phyloP scores from a whole-genome alignment of 192 early-diverging fungal species.

The Backusella macrospora region DNA sequence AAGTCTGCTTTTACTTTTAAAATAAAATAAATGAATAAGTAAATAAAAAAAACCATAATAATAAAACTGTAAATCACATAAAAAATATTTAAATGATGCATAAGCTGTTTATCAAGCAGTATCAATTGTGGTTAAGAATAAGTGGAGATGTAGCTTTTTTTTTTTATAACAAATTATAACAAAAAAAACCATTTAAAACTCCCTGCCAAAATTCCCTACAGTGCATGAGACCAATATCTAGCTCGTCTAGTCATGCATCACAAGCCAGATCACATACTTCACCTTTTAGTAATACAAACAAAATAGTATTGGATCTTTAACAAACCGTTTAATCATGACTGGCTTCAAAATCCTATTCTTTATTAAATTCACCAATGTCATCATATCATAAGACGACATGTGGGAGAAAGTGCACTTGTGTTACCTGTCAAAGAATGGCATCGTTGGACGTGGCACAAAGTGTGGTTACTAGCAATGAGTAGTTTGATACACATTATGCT shows the following conservation, averaged over 20 bases:
- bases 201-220: too few relatives aligned
- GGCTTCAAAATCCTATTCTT: background rate
- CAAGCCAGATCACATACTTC: background rate
- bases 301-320: background rate
- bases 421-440: constrained; percentile 12
- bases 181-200: too few relatives aligned
- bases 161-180: too few relatives aligned
- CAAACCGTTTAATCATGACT: background rate
- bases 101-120: too few relatives aligned
- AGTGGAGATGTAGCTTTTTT: too few relatives aligned
- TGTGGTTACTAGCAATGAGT: constrained; percentile 39
- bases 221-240: background rate
- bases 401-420: background rate
- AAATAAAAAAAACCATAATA: too few relatives aligned
- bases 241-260: background rate
- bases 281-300: background rate
- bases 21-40: too few relatives aligned
- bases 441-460: constrained; percentile 46
- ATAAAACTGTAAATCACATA: too few relatives aligned
- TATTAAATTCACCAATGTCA: background rate
- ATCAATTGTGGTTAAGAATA: too few relatives aligned
- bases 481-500: constrained; percentile 34
- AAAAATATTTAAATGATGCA: too few relatives aligned
- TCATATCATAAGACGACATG: background rate
- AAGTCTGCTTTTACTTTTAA: too few relatives aligned